phyloP scores from a whole-genome alignment of 345 rosid genomes.

The Syzygium aqueum region DNA sequence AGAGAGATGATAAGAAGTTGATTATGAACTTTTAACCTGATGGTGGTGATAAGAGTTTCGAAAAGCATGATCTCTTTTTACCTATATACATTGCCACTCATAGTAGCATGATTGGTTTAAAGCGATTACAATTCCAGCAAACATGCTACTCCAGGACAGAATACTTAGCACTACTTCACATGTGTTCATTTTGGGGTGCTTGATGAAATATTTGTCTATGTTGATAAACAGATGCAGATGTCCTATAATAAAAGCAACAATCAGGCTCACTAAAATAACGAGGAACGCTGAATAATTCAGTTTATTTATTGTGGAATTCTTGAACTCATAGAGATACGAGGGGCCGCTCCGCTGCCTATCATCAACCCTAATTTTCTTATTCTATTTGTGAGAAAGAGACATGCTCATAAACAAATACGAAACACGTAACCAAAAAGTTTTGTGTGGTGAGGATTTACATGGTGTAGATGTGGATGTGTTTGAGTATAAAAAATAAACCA shows the following conservation, averaged over 20 bases:
- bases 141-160: neutral
- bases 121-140: neutral
- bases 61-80: conserved; percentile 22
- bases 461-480: neutral
- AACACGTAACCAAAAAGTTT: neutral
- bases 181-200: neutral
- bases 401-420: neutral
- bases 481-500: neutral
- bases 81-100: neutral
- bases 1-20: conserved; percentile 9
- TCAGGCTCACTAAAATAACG: neutral
- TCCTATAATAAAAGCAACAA: neutral
- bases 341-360: neutral
- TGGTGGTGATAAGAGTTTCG: conserved; percentile 12
- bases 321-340: neutral
- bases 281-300: neutral
- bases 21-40: conserved; percentile 18
- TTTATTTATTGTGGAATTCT: neutral
- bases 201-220: neutral
- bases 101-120: neutral
- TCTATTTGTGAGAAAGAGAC: neutral
- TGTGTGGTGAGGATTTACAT: neutral
- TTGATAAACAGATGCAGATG: neutral
- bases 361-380: neutral
- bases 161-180: neutral